Conservation (phyloP, 192 early-diverging fungal genomes). For the Piromyces sp. region DNA sequence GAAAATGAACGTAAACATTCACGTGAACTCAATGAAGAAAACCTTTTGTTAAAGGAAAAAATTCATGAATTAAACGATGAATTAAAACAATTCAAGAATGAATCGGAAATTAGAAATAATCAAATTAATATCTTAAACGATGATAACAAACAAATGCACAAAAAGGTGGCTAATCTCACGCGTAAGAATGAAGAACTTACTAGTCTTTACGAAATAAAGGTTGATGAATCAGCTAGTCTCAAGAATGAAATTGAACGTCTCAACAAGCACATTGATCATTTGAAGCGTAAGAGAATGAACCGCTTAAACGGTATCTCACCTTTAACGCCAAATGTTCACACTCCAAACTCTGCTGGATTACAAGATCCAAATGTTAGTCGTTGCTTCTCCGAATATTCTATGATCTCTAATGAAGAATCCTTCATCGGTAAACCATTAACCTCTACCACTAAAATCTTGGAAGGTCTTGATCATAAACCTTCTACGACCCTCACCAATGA, state of each 20-base stretch:
- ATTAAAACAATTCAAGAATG: not conserved
- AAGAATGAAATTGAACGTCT: not conserved
- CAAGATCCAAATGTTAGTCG: not conserved
- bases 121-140: not conserved
- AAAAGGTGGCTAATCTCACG: not conserved
- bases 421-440: not conserved
- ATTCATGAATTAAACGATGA: not conserved
- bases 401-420: not conserved
- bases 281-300: not conserved
- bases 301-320: not conserved
- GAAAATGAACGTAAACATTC: not conserved
- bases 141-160: not conserved
- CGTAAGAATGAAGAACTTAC: not conserved
- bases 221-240: not conserved
- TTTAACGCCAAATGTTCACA: not conserved
- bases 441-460: not conserved
- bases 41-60: not conserved
- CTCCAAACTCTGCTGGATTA: not conserved
- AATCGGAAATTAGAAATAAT: not conserved
- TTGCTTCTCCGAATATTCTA: not conserved
- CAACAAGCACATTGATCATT: not conserved
- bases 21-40: not conserved
- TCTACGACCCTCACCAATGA: not conserved
- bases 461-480: not conserved
- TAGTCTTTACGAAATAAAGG: not conserved